These are phyloP conservation scores for Amanita jacksonii DNA, from an alignment of 768 basidiomycete genomes.

Conservation along the genomic window DNA sequence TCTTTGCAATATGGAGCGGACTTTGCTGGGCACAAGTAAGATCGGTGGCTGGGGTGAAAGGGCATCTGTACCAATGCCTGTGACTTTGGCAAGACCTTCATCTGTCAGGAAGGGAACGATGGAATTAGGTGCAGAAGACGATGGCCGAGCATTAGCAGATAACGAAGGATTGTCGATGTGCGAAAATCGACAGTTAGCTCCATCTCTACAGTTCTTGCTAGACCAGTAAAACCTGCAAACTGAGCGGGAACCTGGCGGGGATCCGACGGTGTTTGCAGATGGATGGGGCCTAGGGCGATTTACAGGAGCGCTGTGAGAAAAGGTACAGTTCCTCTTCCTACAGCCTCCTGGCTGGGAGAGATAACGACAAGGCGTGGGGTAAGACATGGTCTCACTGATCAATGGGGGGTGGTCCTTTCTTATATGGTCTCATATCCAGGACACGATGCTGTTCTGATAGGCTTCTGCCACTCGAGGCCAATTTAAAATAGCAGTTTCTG, in stretches of 20 bases:
- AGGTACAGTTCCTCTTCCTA: slow-evolving; percentile 33
- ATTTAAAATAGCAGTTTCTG: no score
- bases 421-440: no score
- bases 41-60: slow-evolving; percentile 27
- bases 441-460: no score
- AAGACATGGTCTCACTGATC: slow-evolving; percentile 2
- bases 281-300: slow-evolving; percentile 1
- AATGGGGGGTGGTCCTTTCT: background rate
- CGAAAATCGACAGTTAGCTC: slow-evolving; percentile 33
- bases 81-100: slow-evolving; percentile 33
- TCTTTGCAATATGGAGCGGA: slow-evolving; percentile 32
- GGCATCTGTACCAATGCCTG: slow-evolving; percentile 31
- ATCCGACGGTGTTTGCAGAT: slow-evolving; percentile 7
- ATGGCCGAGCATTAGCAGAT: background rate
- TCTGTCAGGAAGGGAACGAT: slow-evolving; percentile 37
- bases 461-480: background rate
- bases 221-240: slow-evolving; percentile 41
- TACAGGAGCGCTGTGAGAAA: slow-evolving; percentile 14
- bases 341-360: slow-evolving; percentile 32
- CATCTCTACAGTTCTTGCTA: slow-evolving; percentile 34
- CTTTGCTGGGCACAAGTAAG: slow-evolving; percentile 33
- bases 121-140: slow-evolving; percentile 12
- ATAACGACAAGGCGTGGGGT: slow-evolving; percentile 3
- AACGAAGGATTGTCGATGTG: slow-evolving; percentile 21
- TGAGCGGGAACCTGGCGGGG: slow-evolving; percentile 21